A percentile compares a stretch with the other conserved stretches of the same genome.
Evolutionary conservation across 495 filamentous ascomycete genomes (phyloP).

Genomic region (Annulohypoxylon nitens): DNA sequence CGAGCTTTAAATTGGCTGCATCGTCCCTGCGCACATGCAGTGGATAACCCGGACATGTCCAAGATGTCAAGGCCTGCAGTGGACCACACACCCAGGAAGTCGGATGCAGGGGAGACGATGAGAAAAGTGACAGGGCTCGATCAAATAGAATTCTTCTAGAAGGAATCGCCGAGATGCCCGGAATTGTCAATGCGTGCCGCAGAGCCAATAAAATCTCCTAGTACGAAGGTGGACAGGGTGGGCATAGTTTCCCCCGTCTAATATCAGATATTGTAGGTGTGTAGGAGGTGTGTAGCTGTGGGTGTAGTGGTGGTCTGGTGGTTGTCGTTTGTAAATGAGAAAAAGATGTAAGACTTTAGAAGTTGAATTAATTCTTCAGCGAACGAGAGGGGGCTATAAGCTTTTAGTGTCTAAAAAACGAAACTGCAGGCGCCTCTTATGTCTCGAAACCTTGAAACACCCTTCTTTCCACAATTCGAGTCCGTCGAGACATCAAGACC

Average conservation of each 20-base stretch:
- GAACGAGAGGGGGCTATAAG: constrained; percentile 2
- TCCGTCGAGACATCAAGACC: background rate
- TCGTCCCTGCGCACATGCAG: constrained; percentile 39
- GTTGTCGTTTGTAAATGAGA: constrained; percentile 16
- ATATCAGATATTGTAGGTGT: background rate
- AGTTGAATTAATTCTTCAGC: background rate
- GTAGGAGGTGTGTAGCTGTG: background rate
- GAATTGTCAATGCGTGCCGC: constrained; percentile 32
- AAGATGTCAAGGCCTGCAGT: constrained; percentile 32
- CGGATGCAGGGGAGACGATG: constrained; percentile 40
- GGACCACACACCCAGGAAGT: constrained; percentile 45
- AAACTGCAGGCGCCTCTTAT: constrained; percentile 7
- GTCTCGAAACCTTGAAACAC: background rate
- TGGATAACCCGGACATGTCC: constrained; percentile 21
- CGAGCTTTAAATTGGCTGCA: constrained; percentile 45
- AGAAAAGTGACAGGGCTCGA: constrained; percentile 27
- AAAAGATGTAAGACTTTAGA: background rate
- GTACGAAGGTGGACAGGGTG: constrained; percentile 9
- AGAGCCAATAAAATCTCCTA: constrained; percentile 16
- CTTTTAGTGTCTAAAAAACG: background rate
- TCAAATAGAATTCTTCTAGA: constrained; percentile 46
- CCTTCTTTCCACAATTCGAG: constrained; percentile 14
- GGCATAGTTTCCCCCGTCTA: constrained; percentile 2
- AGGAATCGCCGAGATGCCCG: constrained; percentile 33
- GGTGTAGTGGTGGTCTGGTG: background rate